Evolutionary conservation across 2,329 filamentous ascomycete species (phyloP).

Genomic region (Stemphylium beticola): DNA sequence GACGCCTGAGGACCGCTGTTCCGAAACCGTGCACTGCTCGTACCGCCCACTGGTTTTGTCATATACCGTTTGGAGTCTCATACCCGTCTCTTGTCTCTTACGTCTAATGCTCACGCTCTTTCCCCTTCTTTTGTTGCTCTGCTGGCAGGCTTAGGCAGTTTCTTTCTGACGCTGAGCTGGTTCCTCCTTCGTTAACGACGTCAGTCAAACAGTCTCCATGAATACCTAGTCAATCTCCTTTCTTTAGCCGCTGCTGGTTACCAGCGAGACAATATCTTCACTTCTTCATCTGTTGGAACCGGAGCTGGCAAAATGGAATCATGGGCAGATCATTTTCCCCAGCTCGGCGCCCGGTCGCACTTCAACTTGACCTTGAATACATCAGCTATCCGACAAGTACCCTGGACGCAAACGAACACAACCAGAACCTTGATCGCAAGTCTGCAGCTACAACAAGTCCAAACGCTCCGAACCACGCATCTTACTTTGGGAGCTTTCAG

Average conservation of each 20-base stretch:
- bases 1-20: conserved; percentile 48
- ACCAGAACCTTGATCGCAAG: conserved; percentile 42
- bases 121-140: conserved; percentile 44
- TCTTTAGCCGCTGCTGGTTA: conserved; percentile 49
- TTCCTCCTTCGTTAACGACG: conserved; percentile 43
- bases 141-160: conserved; percentile 50
- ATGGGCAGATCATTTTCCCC: conserved; percentile 41
- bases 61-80: conserved; percentile 51
- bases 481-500: conserved; percentile 49
- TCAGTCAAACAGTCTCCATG: conserved; percentile 46
- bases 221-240: conserved; percentile 43
- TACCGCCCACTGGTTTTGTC: conserved; percentile 41
- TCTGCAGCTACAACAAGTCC: conserved; percentile 47
- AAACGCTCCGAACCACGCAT: conserved; percentile 49
- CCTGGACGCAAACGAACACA: conserved; percentile 40
- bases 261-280: conserved; percentile 44
- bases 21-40: conserved; percentile 47
- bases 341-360: conserved; percentile 45
- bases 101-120: conserved; percentile 48
- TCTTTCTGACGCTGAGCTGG: conserved; percentile 44
- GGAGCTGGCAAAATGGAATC: conserved; percentile 46
- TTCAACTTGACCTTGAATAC: conserved; percentile 48
- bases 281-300: conserved; percentile 35
- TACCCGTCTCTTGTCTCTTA: conserved; percentile 42
- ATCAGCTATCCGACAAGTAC: conserved; percentile 33